phyloP scores from a whole-genome alignment of 78 protist genomes.

The Speleostelium caveatum region DNA sequence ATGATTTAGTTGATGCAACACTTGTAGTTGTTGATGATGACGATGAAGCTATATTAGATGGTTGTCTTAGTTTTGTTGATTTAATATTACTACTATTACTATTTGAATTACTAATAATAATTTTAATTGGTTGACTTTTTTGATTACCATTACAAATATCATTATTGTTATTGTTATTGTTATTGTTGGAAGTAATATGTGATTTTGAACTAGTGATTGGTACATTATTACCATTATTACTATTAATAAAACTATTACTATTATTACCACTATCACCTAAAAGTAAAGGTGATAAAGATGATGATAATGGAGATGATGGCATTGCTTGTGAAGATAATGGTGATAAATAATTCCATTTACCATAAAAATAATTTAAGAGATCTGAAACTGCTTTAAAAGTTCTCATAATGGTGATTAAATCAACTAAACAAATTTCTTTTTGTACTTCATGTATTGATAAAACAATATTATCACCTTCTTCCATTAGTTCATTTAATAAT shows the following conservation, averaged over 20 bases:
- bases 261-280: neutral
- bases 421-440: constrained; percentile 22
- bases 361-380: constrained; percentile 35
- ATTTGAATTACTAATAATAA: neutral
- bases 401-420: constrained; percentile 43
- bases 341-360: constrained; percentile 11
- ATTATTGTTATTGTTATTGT: neutral
- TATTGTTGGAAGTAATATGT: neutral
- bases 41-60: no score
- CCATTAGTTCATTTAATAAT: constrained; percentile 1
- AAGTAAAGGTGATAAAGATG: neutral
- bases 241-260: neutral
- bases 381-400: constrained; percentile 27
- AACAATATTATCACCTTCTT: constrained; percentile 3
- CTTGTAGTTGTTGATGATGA: neutral
- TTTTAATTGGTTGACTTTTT: neutral
- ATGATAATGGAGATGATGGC: neutral
- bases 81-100: neutral
- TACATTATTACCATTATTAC: no score
- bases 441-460: neutral
- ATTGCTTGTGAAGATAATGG: constrained; percentile 1
- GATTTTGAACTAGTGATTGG: neutral
- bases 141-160: no score
- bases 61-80: neutral
- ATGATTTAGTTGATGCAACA: neutral